phyloP scores from a whole-genome alignment of 371 early-diverging fungal species.

The Mortierella sp. region DNA sequence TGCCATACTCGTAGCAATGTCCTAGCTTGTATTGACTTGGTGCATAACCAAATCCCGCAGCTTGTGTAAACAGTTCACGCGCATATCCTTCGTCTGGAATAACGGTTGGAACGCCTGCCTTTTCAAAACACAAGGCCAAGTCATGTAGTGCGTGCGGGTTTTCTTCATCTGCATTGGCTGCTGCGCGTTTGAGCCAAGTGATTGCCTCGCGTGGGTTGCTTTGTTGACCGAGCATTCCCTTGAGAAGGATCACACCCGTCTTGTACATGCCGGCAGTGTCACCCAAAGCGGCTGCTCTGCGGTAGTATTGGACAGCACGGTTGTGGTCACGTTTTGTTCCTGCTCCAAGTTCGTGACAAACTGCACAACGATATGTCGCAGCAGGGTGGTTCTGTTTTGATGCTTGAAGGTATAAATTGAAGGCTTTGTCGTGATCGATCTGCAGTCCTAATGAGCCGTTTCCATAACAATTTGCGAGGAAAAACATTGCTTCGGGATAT shows the following conservation, averaged over 20 bases:
- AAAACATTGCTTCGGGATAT: constrained; percentile 92
- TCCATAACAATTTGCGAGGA: constrained; percentile 90
- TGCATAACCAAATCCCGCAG: constrained; percentile 94
- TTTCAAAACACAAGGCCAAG: constrained; percentile 90
- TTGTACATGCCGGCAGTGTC: constrained; percentile 97
- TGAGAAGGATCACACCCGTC: constrained; percentile 88
- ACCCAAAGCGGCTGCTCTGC: constrained; percentile 94
- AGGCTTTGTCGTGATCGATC: constrained; percentile 92
- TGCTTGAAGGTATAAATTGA: constrained; percentile 90
- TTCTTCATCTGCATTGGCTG: constrained; percentile 87
- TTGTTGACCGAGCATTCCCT: constrained; percentile 80
- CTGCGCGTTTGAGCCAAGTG: constrained; percentile 94
- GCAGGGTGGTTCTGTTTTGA: constrained; percentile 93
- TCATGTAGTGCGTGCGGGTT: constrained; percentile 96
- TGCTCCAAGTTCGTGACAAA: constrained; percentile 95
- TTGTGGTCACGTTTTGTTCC: constrained; percentile 90
- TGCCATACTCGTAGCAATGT: constrained; percentile 94
- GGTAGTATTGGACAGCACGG: constrained; percentile 91
- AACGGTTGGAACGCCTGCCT: constrained; percentile 79
- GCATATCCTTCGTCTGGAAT: constrained; percentile 90
- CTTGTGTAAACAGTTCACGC: constrained; percentile 89
- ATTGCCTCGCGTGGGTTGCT: constrained; percentile 89
- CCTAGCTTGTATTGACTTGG: constrained; percentile 95
- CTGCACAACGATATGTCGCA: constrained; percentile 94
- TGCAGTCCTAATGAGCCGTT: constrained; percentile 78